Percentiles rank a stretch among this genome's conserved stretches.
Evolutionary conservation across 495 filamentous ascomycete species (phyloP).

Genomic region (Acidomyces sp.): DNA sequence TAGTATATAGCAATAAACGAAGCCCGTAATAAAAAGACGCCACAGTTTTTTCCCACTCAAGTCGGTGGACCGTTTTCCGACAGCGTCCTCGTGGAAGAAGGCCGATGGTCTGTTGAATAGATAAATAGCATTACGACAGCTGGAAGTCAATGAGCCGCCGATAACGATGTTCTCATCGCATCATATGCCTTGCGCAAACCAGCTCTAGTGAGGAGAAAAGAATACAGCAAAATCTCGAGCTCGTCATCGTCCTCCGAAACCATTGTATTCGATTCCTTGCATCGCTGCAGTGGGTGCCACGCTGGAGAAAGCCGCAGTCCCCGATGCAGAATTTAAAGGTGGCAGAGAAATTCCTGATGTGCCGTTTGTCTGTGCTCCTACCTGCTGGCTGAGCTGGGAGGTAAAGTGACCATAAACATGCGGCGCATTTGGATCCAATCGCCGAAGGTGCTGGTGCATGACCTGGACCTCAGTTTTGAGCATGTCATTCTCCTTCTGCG

Average conservation of each 20-base stretch:
- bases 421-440: conserved; percentile 15
- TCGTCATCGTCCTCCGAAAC: background rate
- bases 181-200: background rate
- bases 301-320: background rate
- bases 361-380: conserved; percentile 8
- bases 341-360: conserved; percentile 12
- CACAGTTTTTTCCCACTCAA: too few species aligned
- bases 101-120: too few species aligned
- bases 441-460: conserved; percentile 20
- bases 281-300: conserved; percentile 2
- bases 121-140: too few species aligned
- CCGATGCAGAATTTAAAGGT: conserved; percentile 5
- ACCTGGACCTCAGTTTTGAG: conserved; percentile 20
- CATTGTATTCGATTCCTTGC: conserved; percentile 4
- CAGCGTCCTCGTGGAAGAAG: too few species aligned
- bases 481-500: conserved; percentile 20
- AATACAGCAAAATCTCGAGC: background rate
- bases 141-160: too few species aligned
- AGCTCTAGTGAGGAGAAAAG: background rate
- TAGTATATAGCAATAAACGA: too few species aligned
- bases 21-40: too few species aligned
- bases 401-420: conserved; percentile 22
- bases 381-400: conserved; percentile 12
- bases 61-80: too few species aligned
- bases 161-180: background rate